These are phyloP conservation scores for Nannizziopsis arthrosporioides DNA, from an alignment of 2,329 filamentous ascomycete species.

Conservation along the genomic window DNA sequence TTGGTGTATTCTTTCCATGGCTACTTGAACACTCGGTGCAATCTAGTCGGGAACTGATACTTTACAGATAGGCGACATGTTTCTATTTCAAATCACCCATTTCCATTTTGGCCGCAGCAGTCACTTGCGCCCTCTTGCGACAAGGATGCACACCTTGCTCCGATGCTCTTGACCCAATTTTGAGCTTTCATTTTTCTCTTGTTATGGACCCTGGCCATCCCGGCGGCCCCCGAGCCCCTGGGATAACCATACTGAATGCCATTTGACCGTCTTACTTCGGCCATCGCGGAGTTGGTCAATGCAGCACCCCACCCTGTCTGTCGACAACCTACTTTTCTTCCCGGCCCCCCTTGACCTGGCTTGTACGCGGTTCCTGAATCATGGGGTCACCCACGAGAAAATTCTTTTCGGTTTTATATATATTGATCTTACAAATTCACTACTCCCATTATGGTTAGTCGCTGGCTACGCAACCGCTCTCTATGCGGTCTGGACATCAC, in stretches of 20 bases:
- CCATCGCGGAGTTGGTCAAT: conserved; percentile 9
- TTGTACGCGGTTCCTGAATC: not conserved
- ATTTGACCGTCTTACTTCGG: not conserved
- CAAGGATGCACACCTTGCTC: conserved; percentile 3
- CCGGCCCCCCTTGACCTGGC: not conserved
- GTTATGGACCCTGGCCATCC: not conserved
- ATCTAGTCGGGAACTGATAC: no score
- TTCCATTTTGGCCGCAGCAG: not conserved
- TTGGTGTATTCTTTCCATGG: no score
- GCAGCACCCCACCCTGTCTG: conserved; percentile 2
- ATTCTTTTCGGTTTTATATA: conserved; percentile 7
- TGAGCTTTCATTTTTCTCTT: conserved; percentile 1
- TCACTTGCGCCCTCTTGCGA: not conserved
- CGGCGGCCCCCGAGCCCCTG: conserved; percentile 4
- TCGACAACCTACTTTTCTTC: not conserved
- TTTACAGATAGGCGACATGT: no score
- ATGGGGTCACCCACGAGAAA: not conserved
- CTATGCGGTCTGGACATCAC: conserved; percentile 1
- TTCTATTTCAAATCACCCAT: no score
- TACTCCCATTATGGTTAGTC: not conserved
- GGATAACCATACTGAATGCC: not conserved
- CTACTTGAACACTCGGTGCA: no score
- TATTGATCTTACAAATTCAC: not conserved
- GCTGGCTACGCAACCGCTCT: not conserved
- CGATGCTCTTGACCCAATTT: conserved; percentile 2